phyloP scores from a whole-genome alignment of 2,329 filamentous ascomycete species.

The Thielaviopsis musarum region DNA sequence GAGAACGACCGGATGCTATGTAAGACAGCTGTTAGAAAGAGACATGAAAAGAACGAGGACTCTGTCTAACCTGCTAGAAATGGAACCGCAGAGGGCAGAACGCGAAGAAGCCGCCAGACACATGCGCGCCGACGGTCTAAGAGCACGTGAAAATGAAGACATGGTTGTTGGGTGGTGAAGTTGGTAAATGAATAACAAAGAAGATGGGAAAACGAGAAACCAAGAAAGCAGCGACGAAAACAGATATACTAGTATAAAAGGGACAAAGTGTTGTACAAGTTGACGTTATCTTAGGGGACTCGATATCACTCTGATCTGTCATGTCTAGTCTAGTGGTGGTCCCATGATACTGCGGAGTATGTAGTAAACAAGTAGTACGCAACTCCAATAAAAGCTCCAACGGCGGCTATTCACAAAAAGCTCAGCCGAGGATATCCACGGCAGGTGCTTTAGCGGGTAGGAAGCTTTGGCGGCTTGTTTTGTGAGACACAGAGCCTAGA shows the following conservation, averaged over 20 bases:
- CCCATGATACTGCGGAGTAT: not conserved
- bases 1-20: constrained; percentile 38
- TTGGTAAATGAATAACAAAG: not conserved
- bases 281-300: no score
- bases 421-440: constrained; percentile 17
- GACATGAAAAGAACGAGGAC: not conserved
- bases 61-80: not conserved
- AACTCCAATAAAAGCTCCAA: not conserved
- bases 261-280: no score
- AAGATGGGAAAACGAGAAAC: not conserved
- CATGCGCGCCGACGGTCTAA: constrained; percentile 5
- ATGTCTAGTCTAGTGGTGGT: not conserved
- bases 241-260: not conserved
- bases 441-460: not conserved
- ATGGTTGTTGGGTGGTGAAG: not conserved
- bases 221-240: not conserved
- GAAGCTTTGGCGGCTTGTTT: not conserved
- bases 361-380: no score
- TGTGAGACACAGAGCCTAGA: not conserved
- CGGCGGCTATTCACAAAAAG: not conserved
- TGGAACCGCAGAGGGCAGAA: not conserved
- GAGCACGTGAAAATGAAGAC: constrained; percentile 11
- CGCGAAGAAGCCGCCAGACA: not conserved
- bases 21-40: constrained; percentile 1
- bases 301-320: not conserved